phyloP scores from a whole-genome alignment of 495 filamentous ascomycete genomes.

The Hypomontagnella submonticulosa region DNA sequence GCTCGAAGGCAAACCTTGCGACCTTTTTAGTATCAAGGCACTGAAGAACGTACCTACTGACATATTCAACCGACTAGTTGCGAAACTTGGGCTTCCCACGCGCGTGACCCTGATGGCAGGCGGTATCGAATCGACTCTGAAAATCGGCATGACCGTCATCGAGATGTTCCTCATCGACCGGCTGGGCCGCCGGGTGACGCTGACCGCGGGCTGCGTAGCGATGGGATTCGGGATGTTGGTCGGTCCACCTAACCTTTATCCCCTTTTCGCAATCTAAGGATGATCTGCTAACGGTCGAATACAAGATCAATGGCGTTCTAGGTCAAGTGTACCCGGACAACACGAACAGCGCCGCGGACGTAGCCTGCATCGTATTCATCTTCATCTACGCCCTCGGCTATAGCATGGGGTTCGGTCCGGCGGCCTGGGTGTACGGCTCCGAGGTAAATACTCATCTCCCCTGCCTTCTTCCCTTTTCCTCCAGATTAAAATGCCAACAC shows the following conservation, averaged over 20 bases:
- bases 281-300: constrained; percentile 5
- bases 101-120: constrained; percentile 59
- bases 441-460: constrained; percentile 52
- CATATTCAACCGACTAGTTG: constrained; percentile 31
- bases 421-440: constrained; percentile 68
- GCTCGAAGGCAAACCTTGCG: too few species aligned
- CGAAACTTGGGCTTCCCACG: constrained; percentile 56
- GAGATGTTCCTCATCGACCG: constrained; percentile 64
- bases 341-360: constrained; percentile 60
- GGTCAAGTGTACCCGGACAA: constrained; percentile 64
- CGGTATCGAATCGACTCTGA: constrained; percentile 62
- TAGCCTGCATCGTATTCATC: constrained; percentile 64
- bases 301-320: constrained; percentile 64
- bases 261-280: background rate
- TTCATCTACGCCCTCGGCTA: constrained; percentile 68
- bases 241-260: constrained; percentile 16
- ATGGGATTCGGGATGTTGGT: constrained; percentile 63
- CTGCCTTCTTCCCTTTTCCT: too few species aligned
- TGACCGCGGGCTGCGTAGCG: constrained; percentile 54
- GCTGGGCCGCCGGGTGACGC: constrained; percentile 56
- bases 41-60: too few species aligned
- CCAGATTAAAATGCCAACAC: constrained; percentile 3
- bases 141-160: constrained; percentile 61
- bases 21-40: too few species aligned
- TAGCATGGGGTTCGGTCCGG: constrained; percentile 66